A percentile compares a stretch with the other conserved stretches of the same genome.
Conservation (phyloP, 495 filamentous ascomycete genomes). For the Aspergillus incahuasiensis region DNA sequence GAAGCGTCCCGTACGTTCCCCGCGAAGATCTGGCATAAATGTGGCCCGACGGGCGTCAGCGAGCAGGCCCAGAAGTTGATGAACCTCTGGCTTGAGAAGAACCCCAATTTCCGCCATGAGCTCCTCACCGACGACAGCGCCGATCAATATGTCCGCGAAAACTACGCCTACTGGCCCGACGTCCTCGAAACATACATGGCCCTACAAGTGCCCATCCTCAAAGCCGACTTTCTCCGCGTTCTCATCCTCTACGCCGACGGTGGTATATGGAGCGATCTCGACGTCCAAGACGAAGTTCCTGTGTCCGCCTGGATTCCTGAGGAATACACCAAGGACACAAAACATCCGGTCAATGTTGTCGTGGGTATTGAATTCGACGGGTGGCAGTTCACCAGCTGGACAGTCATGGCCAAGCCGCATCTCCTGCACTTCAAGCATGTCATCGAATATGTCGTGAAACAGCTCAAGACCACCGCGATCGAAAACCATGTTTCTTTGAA, state of each 20-base stretch:
- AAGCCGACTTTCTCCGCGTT: conserved; percentile 41
- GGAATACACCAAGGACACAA: conserved; percentile 8
- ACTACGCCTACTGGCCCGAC: conserved; percentile 24
- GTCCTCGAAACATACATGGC: conserved; percentile 23
- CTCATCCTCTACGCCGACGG: conserved; percentile 36
- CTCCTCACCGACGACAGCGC: conserved; percentile 30
- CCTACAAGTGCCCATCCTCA: conserved; percentile 30
- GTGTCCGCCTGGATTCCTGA: conserved; percentile 37
- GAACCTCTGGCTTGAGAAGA: conserved; percentile 24
- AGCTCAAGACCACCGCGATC: conserved; percentile 5
- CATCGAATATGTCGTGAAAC: conserved; percentile 11
- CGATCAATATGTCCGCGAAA: conserved; percentile 27
- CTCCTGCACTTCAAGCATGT: conserved; percentile 9
- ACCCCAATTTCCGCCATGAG: conserved; percentile 32
- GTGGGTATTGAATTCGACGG: conserved; percentile 41
- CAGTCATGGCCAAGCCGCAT: conserved; percentile 32
- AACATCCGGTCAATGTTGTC: conserved; percentile 26
- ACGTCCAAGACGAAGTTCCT: conserved; percentile 30
- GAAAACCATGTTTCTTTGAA: conserved; percentile 6
- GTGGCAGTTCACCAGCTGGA: conserved; percentile 39
- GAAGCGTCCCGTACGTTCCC: conserved; percentile 9
- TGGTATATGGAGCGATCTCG: conserved; percentile 44
- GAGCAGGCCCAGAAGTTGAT: conserved; percentile 12
- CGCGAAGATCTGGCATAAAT: conserved; percentile 32
- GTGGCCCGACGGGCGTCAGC: conserved; percentile 19